phyloP scores from a whole-genome alignment of 208 protist species.

The Trypanosomatidae sp. region DNA sequence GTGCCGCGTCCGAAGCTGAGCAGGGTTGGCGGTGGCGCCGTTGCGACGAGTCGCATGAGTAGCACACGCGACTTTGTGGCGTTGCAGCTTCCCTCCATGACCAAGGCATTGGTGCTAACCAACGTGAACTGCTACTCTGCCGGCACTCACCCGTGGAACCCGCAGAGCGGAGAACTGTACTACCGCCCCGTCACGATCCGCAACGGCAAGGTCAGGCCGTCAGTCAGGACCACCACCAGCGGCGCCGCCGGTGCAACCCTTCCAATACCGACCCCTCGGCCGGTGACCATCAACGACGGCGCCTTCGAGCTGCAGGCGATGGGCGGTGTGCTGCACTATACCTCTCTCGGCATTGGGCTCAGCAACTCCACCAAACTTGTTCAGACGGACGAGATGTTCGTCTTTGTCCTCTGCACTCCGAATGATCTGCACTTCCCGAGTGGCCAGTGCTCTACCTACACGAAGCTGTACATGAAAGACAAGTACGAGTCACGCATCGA shows the following conservation, averaged over 20 bases:
- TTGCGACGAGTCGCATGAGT: background rate
- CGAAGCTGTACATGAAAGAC: constrained; percentile 23
- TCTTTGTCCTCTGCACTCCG: constrained; percentile 78
- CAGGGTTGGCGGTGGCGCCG: background rate
- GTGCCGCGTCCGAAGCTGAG: constrained; percentile 34
- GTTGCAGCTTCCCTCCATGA: constrained; percentile 47
- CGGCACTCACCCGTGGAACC: constrained; percentile 64
- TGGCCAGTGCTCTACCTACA: constrained; percentile 30
- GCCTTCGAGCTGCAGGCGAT: constrained; percentile 79
- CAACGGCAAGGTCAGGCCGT: constrained; percentile 12
- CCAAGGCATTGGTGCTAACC: constrained; percentile 70
- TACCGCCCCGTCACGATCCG: constrained; percentile 43
- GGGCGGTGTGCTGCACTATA: constrained; percentile 72
- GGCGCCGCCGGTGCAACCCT: background rate
- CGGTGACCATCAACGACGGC: constrained; percentile 75
- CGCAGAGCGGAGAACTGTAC: constrained; percentile 25
- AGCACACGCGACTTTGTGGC: constrained; percentile 20
- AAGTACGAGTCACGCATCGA: constrained; percentile 20
- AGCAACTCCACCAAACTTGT: constrained; percentile 53
- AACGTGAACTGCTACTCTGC: constrained; percentile 83
- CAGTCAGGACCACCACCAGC: background rate
- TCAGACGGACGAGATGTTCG: constrained; percentile 66
- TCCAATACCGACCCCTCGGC: constrained; percentile 3
- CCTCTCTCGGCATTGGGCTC: constrained; percentile 48
- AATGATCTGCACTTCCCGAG: constrained; percentile 44